Evolutionary conservation across 2,329 filamentous ascomycete genomes (phyloP).

Genomic region (Sporothrix brunneoviolacea): DNA sequence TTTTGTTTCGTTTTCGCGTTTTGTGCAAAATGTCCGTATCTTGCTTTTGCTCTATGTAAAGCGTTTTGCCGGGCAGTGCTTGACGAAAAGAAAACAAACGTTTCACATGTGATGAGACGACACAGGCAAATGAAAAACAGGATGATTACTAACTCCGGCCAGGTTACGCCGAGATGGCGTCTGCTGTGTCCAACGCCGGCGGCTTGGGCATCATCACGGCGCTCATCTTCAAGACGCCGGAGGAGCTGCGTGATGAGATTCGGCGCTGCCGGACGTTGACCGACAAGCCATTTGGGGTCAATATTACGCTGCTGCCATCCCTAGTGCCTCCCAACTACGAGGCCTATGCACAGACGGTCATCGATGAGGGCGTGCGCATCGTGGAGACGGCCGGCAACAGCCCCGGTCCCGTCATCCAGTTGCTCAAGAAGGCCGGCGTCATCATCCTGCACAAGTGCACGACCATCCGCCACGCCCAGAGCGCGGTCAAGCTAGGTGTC

Average conservation of each 20-base stretch:
- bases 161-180: slow-evolving; percentile 71
- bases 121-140: no score
- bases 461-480: slow-evolving; percentile 85
- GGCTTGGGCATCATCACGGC: slow-evolving; percentile 77
- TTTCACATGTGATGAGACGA: slow-evolving; percentile 6
- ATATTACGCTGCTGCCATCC: slow-evolving; percentile 86
- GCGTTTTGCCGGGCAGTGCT: no score
- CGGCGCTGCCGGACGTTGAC: slow-evolving; percentile 76
- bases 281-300: slow-evolving; percentile 77
- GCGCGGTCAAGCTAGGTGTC: slow-evolving; percentile 86
- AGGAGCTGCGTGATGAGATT: slow-evolving; percentile 91
- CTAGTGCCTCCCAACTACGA: slow-evolving; percentile 86
- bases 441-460: slow-evolving; percentile 97
- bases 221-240: slow-evolving; percentile 86
- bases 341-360: slow-evolving; percentile 84
- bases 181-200: slow-evolving; percentile 73
- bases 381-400: slow-evolving; percentile 55
- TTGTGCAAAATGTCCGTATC: no score
- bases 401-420: slow-evolving; percentile 82
- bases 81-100: no score
- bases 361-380: slow-evolving; percentile 85
- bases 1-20: not conserved
- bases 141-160: slow-evolving; percentile 34
- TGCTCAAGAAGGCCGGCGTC: slow-evolving; percentile 71
- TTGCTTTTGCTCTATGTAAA: no score